Conservation (phyloP, 2,329 filamentous ascomycete genomes). For the Coniochaeta hoffmannii region DNA sequence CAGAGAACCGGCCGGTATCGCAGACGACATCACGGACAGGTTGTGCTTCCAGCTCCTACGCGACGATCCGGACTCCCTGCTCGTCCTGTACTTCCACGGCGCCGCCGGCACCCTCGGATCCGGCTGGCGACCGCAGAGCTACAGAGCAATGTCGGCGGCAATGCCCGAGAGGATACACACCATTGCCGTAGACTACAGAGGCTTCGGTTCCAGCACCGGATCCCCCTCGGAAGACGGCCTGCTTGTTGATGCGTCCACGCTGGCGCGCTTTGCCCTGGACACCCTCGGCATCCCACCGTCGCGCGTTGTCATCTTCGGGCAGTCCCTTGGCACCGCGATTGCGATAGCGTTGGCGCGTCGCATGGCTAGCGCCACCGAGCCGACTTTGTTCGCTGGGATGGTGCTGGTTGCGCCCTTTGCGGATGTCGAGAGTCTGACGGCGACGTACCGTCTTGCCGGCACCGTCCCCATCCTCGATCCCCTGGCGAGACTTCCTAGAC, state of each 20-base stretch:
- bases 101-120: slow-evolving; percentile 49
- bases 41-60: slow-evolving; percentile 34
- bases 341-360: slow-evolving; percentile 21
- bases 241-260: slow-evolving; percentile 41
- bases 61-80: slow-evolving; percentile 33
- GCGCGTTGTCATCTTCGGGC: slow-evolving; percentile 50
- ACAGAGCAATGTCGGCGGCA: slow-evolving; percentile 45
- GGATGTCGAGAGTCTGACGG: slow-evolving; percentile 43
- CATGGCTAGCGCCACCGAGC: slow-evolving; percentile 20
- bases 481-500: slow-evolving; percentile 32
- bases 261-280: slow-evolving; percentile 46
- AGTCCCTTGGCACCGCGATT: slow-evolving; percentile 49
- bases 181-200: slow-evolving; percentile 54
- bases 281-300: slow-evolving; percentile 42
- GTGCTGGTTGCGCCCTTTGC: slow-evolving; percentile 51
- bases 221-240: slow-evolving; percentile 48
- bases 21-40: slow-evolving; percentile 23
- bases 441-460: slow-evolving; percentile 50
- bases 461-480: slow-evolving; percentile 46
- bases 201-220: slow-evolving; percentile 48
- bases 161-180: slow-evolving; percentile 46
- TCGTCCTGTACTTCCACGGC: slow-evolving; percentile 47
- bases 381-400: slow-evolving; percentile 43
- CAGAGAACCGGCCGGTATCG: slow-evolving; percentile 28
- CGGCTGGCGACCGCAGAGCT: slow-evolving; percentile 45